Evolutionary conservation across 805 yeast genomes (phyloP).

Genomic region (Kazachstania martiniae): DNA sequence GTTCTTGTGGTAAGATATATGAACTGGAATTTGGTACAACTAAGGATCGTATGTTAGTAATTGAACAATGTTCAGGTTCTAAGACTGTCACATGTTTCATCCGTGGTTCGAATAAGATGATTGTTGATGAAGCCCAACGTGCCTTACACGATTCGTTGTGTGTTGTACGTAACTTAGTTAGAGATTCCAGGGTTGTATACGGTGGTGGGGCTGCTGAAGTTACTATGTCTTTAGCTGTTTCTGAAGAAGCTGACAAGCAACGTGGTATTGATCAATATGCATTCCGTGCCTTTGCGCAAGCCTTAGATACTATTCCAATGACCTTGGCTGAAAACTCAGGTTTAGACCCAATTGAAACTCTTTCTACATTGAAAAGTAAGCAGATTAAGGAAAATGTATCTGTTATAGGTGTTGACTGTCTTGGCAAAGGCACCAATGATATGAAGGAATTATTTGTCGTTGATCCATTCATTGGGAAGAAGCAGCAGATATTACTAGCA

Average conservation of each 20-base stretch:
- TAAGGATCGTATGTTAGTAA: constrained; percentile 87
- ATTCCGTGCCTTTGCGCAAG: constrained; percentile 86
- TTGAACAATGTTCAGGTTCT: constrained; percentile 79
- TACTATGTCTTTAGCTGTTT: constrained; percentile 81
- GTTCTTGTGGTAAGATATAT: constrained; percentile 72
- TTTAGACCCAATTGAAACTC: constrained; percentile 81
- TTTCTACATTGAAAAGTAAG: constrained; percentile 71
- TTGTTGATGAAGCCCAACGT: constrained; percentile 92
- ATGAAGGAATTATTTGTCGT: constrained; percentile 92
- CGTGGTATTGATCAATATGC: constrained; percentile 97
- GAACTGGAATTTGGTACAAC: constrained; percentile 96
- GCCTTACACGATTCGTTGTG: constrained; percentile 95
- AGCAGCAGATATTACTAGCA: constrained; percentile 89
- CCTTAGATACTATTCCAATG: constrained; percentile 87
- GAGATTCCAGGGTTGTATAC: constrained; percentile 89
- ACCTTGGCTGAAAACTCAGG: constrained; percentile 97
- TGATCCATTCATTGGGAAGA: constrained; percentile 95
- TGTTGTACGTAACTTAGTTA: constrained; percentile 90
- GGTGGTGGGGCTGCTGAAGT: constrained; percentile 99
- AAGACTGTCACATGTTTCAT: constrained; percentile 87
- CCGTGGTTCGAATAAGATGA: constrained; percentile 96
- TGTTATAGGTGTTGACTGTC: constrained; percentile 84
- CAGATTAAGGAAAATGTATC: constrained; percentile 68
- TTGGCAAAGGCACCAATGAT: constrained; percentile 78
- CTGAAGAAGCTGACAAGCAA: constrained; percentile 85